Evolutionary conservation across 257 asterid species (phyloP).

Genomic region (Henckelia pumila): DNA sequence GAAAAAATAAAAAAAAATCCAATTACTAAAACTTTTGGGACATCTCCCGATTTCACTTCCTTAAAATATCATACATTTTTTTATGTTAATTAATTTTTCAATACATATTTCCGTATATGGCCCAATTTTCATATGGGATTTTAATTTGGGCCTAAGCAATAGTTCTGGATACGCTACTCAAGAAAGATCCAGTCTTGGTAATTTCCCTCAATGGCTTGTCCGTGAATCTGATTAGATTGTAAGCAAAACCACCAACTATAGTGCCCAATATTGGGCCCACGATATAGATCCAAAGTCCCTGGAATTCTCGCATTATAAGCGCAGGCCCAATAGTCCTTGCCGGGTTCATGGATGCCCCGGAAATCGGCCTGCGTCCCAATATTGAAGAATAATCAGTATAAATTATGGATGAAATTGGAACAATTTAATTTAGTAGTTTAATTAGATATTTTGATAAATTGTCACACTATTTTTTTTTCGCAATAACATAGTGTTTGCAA

Average conservation of each 20-base stretch:
- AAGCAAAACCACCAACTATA: constrained; percentile 48
- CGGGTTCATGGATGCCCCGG: constrained; percentile 69
- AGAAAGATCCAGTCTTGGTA: constrained; percentile 35
- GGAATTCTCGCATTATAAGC: constrained; percentile 38
- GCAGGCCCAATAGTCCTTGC: constrained; percentile 73
- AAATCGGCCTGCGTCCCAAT: constrained; percentile 46
- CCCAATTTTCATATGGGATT: neutral
- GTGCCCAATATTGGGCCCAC: constrained; percentile 55
- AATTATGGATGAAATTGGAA: no score
- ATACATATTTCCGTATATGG: neutral
- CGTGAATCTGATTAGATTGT: constrained; percentile 60
- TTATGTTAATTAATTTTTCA: no score
- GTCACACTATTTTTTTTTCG: no score
- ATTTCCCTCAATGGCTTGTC: constrained; percentile 56
- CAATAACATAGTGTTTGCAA: no score
- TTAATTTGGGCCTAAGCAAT: neutral
- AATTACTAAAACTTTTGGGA: no score
- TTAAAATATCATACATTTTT: no score
- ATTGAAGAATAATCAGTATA: no score
- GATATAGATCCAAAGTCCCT: constrained; percentile 50
- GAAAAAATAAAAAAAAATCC: no score
- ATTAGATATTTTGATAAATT: no score
- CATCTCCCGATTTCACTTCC: no score
- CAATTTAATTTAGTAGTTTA: no score
- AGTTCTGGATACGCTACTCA: constrained; percentile 38